Evolutionary conservation across 2,329 filamentous ascomycete genomes (phyloP).

Genomic region (Onygena corvina): DNA sequence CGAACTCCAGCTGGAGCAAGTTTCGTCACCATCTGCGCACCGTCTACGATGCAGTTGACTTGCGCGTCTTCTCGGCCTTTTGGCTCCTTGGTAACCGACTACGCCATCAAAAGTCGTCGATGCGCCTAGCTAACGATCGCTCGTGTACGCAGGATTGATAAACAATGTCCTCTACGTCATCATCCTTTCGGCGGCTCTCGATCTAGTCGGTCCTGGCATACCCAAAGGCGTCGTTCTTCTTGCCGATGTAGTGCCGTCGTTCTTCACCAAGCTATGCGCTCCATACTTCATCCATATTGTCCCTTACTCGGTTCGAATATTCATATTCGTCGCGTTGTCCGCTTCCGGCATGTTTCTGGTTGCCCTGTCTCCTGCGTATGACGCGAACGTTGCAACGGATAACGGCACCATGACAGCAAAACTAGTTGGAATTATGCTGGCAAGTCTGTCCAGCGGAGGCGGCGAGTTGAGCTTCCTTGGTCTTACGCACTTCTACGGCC

Average conservation of each 20-base stretch:
- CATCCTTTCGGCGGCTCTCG: slow-evolving; percentile 86
- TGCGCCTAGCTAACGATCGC: background rate
- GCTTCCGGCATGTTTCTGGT: slow-evolving; percentile 80
- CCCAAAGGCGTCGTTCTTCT: slow-evolving; percentile 90
- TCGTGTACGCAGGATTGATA: slow-evolving; percentile 59
- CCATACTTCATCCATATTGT: slow-evolving; percentile 89
- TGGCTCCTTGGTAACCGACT: slow-evolving; percentile 70
- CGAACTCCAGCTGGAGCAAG: slow-evolving; percentile 58
- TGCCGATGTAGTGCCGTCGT: slow-evolving; percentile 81
- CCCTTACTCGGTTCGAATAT: slow-evolving; percentile 63
- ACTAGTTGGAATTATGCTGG: slow-evolving; percentile 69
- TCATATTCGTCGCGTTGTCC: slow-evolving; percentile 63
- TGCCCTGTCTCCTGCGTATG: slow-evolving; percentile 57
- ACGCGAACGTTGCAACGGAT: slow-evolving; percentile 5
- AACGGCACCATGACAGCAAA: slow-evolving; percentile 54
- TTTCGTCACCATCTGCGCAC: slow-evolving; percentile 55
- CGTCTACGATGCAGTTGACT: slow-evolving; percentile 55
- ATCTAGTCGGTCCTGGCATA: slow-evolving; percentile 74
- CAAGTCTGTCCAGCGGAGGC: slow-evolving; percentile 71
- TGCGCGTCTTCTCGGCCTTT: slow-evolving; percentile 65
- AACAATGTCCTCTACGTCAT: slow-evolving; percentile 98
- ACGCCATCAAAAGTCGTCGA: background rate
- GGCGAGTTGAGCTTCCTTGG: slow-evolving; percentile 87
- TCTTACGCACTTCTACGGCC: slow-evolving; percentile 85
- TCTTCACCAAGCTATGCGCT: slow-evolving; percentile 73